A percentile compares a stretch with the other conserved stretches of the same genome.
Evolutionary conservation across 1,284 basidiomycete genomes (phyloP).

Genomic region (Tranzscheliella williamsii): DNA sequence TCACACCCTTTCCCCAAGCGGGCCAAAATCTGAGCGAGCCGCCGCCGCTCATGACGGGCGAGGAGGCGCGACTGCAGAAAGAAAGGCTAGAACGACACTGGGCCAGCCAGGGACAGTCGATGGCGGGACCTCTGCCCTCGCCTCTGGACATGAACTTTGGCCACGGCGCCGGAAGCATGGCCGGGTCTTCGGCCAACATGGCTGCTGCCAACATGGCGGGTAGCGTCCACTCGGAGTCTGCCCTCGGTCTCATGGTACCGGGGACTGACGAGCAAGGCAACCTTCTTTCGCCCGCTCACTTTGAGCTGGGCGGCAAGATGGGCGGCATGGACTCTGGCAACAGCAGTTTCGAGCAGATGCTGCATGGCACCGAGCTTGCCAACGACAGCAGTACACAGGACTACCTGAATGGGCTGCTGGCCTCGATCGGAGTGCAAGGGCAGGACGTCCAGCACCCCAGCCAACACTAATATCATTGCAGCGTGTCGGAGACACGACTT

Average conservation of each 20-base stretch:
- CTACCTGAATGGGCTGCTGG: constrained; percentile 30
- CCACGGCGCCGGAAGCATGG: background rate
- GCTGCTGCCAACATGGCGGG: constrained; percentile 8
- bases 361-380: constrained; percentile 21
- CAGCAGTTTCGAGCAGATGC: constrained; percentile 35
- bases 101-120: constrained; percentile 32
- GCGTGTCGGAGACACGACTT: too few species aligned
- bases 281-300: constrained; percentile 4
- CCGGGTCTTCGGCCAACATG: constrained; percentile 7
- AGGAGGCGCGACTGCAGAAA: constrained; percentile 43
- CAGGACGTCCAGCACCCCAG: too few species aligned
- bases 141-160: constrained; percentile 38
- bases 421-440: constrained; percentile 40
- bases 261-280: constrained; percentile 17
- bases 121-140: constrained; percentile 20
- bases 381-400: constrained; percentile 32
- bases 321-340: constrained; percentile 17
- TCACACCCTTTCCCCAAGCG: constrained; percentile 50
- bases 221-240: constrained; percentile 7
- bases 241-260: constrained; percentile 22
- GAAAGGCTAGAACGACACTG: constrained; percentile 50
- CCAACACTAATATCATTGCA: too few species aligned
- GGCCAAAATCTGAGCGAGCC: constrained; percentile 27
- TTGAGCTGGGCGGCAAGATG: constrained; percentile 1
- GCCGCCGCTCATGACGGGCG: constrained; percentile 40